A percentile compares a stretch with the other conserved stretches of the same genome.
Conservation (phyloP, 192 early-diverging fungal species). For the Dimargaris verticillata region DNA sequence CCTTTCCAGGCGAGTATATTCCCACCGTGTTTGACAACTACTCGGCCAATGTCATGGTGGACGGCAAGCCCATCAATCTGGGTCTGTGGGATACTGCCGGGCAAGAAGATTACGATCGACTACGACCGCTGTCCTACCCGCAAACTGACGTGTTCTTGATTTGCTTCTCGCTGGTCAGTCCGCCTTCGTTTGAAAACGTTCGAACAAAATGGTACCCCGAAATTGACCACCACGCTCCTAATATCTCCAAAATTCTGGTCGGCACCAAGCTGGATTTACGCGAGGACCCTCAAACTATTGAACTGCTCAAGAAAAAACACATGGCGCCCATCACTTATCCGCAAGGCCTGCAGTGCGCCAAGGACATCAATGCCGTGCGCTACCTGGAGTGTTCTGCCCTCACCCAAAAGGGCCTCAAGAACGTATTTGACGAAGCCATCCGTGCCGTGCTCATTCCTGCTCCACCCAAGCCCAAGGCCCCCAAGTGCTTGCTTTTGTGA, state of each 20-base stretch:
- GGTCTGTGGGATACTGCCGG: constrained; percentile 98
- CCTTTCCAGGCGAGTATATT: constrained; percentile 98
- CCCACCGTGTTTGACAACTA: constrained; percentile 99
- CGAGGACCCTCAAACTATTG: constrained; percentile 80
- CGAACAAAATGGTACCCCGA: constrained; percentile 97
- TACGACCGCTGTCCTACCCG: constrained; percentile 93
- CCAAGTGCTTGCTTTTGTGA: constrained; percentile 67
- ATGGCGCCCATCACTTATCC: constrained; percentile 76
- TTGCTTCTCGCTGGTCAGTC: constrained; percentile 93
- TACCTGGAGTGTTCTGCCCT: constrained; percentile 96
- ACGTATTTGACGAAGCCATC: constrained; percentile 97
- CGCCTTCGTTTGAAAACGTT: constrained; percentile 94
- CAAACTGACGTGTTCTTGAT: constrained; percentile 97
- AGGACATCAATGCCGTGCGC: constrained; percentile 77
- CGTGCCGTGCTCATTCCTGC: constrained; percentile 75
- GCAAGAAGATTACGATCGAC: constrained; percentile 97
- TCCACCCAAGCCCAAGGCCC: constrained; percentile 39
- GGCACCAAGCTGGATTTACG: constrained; percentile 97
- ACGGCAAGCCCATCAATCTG: constrained; percentile 94
- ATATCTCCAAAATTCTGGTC: constrained; percentile 81
- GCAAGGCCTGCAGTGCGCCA: constrained; percentile 75
- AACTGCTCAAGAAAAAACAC: constrained; percentile 70
- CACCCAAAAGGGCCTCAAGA: constrained; percentile 94
- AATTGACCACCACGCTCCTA: constrained; percentile 87
- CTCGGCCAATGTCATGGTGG: constrained; percentile 97